These are phyloP conservation scores for Starmerella etchellsii DNA, from an alignment of 805 yeast species.

Conservation along the genomic window DNA sequence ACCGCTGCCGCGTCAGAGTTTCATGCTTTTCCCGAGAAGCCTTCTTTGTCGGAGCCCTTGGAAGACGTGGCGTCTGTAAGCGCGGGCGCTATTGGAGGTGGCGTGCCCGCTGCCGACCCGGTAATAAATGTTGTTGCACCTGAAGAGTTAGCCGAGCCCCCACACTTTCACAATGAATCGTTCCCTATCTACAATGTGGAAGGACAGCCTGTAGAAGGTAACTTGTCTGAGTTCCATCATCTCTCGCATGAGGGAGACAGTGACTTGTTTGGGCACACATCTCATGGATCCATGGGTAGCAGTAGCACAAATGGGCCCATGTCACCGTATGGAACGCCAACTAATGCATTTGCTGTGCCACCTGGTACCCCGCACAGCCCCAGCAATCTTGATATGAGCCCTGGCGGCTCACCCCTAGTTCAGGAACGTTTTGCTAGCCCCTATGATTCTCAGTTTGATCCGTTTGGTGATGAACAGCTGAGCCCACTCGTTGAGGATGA, in stretches of 20 bases:
- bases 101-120: slow-evolving; percentile 10
- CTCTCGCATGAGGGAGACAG: background rate
- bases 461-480: background rate
- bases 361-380: slow-evolving; percentile 2
- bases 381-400: background rate
- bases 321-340: slow-evolving; percentile 6
- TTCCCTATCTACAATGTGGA: slow-evolving; percentile 15
- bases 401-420: slow-evolving; percentile 6
- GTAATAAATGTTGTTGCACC: slow-evolving; percentile 19
- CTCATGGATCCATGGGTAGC: background rate
- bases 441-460: background rate
- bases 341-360: background rate
- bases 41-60: too few species aligned
- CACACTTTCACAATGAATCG: slow-evolving; percentile 5
- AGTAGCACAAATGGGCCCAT: background rate
- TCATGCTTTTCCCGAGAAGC: too few species aligned
- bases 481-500: slow-evolving; percentile 7
- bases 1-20: too few species aligned
- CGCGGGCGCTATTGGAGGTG: too few species aligned
- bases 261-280: background rate
- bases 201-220: slow-evolving; percentile 11
- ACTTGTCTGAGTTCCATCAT: slow-evolving; percentile 5
- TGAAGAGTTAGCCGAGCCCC: background rate
- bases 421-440: slow-evolving; percentile 5
- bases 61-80: too few species aligned